Evolutionary conservation across 495 filamentous ascomycete species (phyloP).

Genomic region (Aspergillus nanangensis): DNA sequence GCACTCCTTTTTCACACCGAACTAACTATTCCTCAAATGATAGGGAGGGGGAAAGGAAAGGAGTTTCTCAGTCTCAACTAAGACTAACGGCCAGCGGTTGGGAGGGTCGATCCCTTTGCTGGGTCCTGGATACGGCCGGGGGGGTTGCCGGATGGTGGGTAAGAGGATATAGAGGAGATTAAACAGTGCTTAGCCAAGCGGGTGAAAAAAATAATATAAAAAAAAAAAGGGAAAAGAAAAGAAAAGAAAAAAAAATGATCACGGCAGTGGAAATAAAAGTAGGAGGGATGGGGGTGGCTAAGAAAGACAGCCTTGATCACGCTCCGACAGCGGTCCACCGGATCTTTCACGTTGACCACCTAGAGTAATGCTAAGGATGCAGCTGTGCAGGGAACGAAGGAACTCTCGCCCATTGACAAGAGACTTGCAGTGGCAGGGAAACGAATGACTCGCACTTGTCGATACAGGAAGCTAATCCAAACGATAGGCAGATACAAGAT

Average conservation of each 20-base stretch:
- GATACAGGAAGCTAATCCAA: conserved; percentile 15
- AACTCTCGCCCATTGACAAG: conserved; percentile 7
- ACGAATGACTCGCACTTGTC: conserved; percentile 10
- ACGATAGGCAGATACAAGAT: conserved; percentile 15
- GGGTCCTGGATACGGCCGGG: conserved; percentile 17
- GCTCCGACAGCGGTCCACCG: conserved; percentile 16
- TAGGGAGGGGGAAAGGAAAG: conserved; percentile 10
- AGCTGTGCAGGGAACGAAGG: conserved; percentile 8
- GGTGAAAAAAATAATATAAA: conserved; percentile 8
- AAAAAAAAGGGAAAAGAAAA: not conserved
- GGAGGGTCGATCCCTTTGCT: conserved; percentile 18
- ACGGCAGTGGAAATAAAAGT: conserved; percentile 19
- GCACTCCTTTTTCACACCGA: not conserved
- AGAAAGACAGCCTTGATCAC: conserved; percentile 14
- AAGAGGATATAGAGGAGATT: conserved; percentile 20
- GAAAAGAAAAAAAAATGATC: conserved; percentile 10
- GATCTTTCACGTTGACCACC: conserved; percentile 20
- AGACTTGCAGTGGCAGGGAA: conserved; percentile 8
- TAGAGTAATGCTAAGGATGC: conserved; percentile 11
- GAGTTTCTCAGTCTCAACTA: conserved; percentile 13
- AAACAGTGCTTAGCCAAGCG: conserved; percentile 21
- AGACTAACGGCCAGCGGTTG: conserved; percentile 15
- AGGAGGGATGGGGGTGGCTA: conserved; percentile 10
- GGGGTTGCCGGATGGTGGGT: conserved; percentile 14
- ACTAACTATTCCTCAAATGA: conserved; percentile 6